These are phyloP conservation scores for Lentinula sp. DNA, from an alignment of 768 basidiomycete species.

Conservation along the genomic window DNA sequence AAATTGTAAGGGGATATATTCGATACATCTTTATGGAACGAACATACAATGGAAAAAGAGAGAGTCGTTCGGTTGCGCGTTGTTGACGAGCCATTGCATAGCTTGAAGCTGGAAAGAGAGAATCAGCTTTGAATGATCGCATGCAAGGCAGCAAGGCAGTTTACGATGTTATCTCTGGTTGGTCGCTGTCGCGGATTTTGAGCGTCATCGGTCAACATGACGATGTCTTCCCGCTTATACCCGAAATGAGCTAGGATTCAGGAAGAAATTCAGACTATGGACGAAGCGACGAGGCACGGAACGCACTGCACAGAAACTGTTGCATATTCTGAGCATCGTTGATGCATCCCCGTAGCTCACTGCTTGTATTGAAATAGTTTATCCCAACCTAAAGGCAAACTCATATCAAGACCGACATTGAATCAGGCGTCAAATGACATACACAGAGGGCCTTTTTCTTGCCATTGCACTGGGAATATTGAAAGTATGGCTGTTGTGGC, in stretches of 20 bases:
- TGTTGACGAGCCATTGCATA: conserved; percentile 89
- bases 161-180: conserved; percentile 75
- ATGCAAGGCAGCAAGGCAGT: conserved; percentile 13
- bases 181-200: conserved; percentile 57
- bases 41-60: conserved; percentile 83
- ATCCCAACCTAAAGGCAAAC: conserved; percentile 66
- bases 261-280: not conserved
- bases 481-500: conserved; percentile 60
- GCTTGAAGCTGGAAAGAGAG: conserved; percentile 47
- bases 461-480: conserved; percentile 87
- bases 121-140: not conserved
- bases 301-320: conserved; percentile 66
- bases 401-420: not conserved
- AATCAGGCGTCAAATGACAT: conserved; percentile 18
- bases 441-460: conserved; percentile 86
- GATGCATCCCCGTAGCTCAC: conserved; percentile 79
- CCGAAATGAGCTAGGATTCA: conserved; percentile 43
- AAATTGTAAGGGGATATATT: not conserved
- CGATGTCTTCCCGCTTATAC: conserved; percentile 77
- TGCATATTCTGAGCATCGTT: conserved; percentile 85
- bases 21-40: not conserved
- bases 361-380: conserved; percentile 68
- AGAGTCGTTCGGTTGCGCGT: conserved; percentile 76
- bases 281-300: not conserved
- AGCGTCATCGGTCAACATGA: conserved; percentile 78